Conservation (phyloP, 2,329 filamentous ascomycete species). For the Trichoderma cornu-damae region DNA sequence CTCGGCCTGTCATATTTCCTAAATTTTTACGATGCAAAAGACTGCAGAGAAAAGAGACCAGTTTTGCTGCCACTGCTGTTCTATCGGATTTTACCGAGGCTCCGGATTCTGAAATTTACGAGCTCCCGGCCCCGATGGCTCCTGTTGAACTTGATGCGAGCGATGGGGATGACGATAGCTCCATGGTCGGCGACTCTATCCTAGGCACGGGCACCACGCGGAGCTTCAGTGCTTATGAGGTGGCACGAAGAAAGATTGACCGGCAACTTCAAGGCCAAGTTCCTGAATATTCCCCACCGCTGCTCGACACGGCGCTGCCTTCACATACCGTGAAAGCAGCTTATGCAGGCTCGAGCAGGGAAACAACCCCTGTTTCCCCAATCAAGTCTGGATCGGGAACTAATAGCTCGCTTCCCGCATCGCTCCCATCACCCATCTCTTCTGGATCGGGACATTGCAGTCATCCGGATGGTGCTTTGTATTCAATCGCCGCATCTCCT, state of each 20-base stretch:
- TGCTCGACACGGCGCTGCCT: slow-evolving; percentile 25
- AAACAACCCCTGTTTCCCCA: slow-evolving; percentile 21
- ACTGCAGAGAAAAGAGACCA: slow-evolving; percentile 24
- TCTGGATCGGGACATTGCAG: slow-evolving; percentile 42
- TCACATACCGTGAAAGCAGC: background rate
- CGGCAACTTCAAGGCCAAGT: slow-evolving; percentile 47
- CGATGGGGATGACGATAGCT: slow-evolving; percentile 32
- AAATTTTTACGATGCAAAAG: slow-evolving; percentile 38
- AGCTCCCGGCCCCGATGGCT: slow-evolving; percentile 43
- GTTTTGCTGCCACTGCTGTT: slow-evolving; percentile 24
- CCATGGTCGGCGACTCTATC: slow-evolving; percentile 37
- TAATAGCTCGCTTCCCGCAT: slow-evolving; percentile 29
- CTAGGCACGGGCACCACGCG: slow-evolving; percentile 38
- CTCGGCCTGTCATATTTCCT: slow-evolving; percentile 34
- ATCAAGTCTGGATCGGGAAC: slow-evolving; percentile 22
- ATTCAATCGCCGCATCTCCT: slow-evolving; percentile 36
- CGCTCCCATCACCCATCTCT: slow-evolving; percentile 45
- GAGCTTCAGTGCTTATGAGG: slow-evolving; percentile 46
- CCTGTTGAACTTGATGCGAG: slow-evolving; percentile 48
- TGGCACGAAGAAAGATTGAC: slow-evolving; percentile 46
- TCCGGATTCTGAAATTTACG: slow-evolving; percentile 46
- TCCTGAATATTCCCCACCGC: slow-evolving; percentile 45
- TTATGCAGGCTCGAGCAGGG: slow-evolving; percentile 7
- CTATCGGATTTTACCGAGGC: slow-evolving; percentile 29
- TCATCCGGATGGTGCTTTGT: slow-evolving; percentile 37